phyloP scores from a whole-genome alignment of 1,139 yeast genomes.

The Scheffersomyces quercinus region DNA sequence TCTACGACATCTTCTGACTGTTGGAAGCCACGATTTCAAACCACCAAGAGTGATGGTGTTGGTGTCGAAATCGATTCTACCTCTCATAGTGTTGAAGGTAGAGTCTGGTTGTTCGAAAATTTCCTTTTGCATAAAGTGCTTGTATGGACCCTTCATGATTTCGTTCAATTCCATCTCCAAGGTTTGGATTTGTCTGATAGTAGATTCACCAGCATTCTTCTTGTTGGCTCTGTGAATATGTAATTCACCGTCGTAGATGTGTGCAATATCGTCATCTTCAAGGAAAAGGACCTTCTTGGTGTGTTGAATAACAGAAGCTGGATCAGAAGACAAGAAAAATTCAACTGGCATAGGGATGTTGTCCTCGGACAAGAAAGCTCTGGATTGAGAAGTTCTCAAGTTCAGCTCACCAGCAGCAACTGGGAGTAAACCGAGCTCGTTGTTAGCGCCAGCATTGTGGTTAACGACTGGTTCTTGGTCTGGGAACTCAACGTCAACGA shows the following conservation, averaged over 20 bases:
- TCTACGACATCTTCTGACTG: conserved; percentile 93
- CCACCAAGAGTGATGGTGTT: conserved; percentile 86
- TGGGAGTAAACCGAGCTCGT: conserved; percentile 34
- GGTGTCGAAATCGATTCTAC: conserved; percentile 91
- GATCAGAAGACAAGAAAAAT: conserved; percentile 95
- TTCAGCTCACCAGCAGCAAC: conserved; percentile 48
- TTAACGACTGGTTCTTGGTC: conserved; percentile 45
- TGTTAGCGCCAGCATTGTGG: conserved; percentile 16
- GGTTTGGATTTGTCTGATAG: conserved; percentile 94
- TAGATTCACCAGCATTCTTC: conserved; percentile 85
- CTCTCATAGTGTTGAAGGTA: conserved; percentile 98
- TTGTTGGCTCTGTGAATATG: conserved; percentile 92
- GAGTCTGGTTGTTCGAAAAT: conserved; percentile 99
- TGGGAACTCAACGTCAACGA: conserved; percentile 97
- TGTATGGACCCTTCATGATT: conserved; percentile 96
- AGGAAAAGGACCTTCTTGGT: conserved; percentile 94
- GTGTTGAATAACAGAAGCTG: conserved; percentile 96
- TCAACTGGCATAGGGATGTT: conserved; percentile 94
- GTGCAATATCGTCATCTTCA: conserved; percentile 99
- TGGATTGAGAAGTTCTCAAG: conserved; percentile 86
- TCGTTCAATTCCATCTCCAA: conserved; percentile 96
- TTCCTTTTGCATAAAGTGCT: conserved; percentile 98
- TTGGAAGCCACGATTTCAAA: conserved; percentile 76
- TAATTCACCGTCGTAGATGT: conserved; percentile 95
- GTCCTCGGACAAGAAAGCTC: conserved; percentile 90